Evolutionary conservation across 2,329 filamentous ascomycete genomes (phyloP).

Genomic region (Colletotrichum cuscutae): DNA sequence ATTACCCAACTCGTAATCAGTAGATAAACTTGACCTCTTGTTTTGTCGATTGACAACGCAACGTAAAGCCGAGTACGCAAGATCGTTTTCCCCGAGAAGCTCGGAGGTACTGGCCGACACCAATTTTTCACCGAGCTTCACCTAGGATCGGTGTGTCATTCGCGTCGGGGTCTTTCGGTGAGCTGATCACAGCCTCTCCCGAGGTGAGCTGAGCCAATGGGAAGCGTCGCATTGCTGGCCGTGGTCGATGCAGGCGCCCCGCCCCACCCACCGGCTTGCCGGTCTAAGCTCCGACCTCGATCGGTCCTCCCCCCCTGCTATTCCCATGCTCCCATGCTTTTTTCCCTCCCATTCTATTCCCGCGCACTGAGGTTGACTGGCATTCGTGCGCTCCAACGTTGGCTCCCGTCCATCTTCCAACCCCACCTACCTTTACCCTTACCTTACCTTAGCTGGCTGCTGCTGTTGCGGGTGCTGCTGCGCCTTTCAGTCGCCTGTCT

Average conservation of each 20-base stretch:
- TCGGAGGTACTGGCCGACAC: neutral
- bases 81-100: neutral
- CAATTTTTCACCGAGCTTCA: neutral
- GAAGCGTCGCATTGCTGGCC: neutral
- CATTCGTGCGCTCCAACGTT: neutral
- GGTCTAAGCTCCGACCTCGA: slow-evolving; percentile 23
- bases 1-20: neutral
- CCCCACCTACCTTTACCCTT: slow-evolving; percentile 4
- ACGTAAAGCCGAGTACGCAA: neutral
- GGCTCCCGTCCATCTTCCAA: neutral
- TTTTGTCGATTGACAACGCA: neutral
- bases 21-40: neutral
- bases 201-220: neutral
- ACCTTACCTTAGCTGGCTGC: too few species aligned
- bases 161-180: neutral
- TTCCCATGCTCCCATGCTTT: neutral
- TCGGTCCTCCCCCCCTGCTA: neutral
- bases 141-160: neutral
- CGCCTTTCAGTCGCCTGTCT: neutral
- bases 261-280: neutral
- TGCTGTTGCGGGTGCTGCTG: neutral
- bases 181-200: neutral
- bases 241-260: slow-evolving; percentile 8
- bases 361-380: slow-evolving; percentile 3
- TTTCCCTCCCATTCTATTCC: slow-evolving; percentile 1